A percentile compares a stretch with the other conserved stretches of the same genome.
Conservation (phyloP, 108 stramenopile genomes). For the Discostella stelligeroides region DNA sequence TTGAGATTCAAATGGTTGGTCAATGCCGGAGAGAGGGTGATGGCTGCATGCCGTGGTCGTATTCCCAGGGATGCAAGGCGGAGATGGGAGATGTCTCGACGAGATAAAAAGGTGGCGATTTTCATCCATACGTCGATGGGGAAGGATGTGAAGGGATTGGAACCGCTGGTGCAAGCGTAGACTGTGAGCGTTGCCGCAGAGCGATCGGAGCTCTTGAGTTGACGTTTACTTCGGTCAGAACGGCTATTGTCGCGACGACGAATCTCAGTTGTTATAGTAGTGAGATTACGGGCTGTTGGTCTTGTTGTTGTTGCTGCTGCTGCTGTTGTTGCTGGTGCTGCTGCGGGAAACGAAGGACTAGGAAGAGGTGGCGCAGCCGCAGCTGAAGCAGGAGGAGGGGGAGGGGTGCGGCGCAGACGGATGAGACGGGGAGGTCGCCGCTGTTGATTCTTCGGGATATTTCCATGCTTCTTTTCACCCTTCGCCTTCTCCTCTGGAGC, state of each 20-base stretch:
- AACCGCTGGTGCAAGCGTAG: neutral
- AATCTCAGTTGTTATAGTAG: neutral
- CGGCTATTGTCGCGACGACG: too few species aligned
- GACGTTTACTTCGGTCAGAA: neutral
- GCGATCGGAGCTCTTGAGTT: neutral
- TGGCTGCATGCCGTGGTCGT: conserved; percentile 13
- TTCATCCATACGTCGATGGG: conserved; percentile 38
- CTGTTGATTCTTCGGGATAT: too few species aligned
- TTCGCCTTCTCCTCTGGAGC: too few species aligned
- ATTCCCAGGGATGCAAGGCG: conserved; percentile 46
- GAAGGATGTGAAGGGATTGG: conserved; percentile 20
- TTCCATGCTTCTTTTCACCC: too few species aligned
- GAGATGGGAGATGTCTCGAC: conserved; percentile 32
- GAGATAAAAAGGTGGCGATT: conserved; percentile 23
- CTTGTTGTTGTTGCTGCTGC: neutral
- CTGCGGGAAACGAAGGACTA: neutral
- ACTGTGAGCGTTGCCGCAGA: neutral
- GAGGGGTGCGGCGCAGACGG: conserved; percentile 10
- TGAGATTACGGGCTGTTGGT: neutral
- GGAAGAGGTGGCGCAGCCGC: neutral
- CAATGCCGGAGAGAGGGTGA: conserved; percentile 35
- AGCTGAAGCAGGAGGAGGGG: neutral
- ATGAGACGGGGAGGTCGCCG: too few species aligned
- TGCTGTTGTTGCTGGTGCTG: neutral
- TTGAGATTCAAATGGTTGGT: conserved; percentile 46